Base-by-base conservation (phyloP, 139 green algal genomes). In the Trebouxia sp. region DNA sequence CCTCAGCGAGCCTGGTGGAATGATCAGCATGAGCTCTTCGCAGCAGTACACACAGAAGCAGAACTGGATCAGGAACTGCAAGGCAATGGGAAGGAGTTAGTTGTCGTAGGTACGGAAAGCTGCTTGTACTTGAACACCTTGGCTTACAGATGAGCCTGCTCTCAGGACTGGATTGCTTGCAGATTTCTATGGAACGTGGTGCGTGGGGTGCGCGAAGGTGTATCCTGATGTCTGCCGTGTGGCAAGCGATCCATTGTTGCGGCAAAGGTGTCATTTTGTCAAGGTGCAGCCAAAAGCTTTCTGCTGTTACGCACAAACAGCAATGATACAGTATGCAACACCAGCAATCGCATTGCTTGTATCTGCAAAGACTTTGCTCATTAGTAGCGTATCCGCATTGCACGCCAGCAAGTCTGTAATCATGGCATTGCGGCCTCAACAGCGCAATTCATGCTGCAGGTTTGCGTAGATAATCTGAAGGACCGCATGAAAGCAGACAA, bases 1-100 rank as follows among this genome's bases (percentile, higher is more conserved):
- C 58, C 58, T 41, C 58, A 69, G 30, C 10, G 30, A 41, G 58
- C 58, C 41, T 76, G 66, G 66, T 76, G 66, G 66, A 76, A 76
- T 24, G 39, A 76, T 22, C 24, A 76, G 5, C 24, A 48, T 51
- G 66, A 76, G 37, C 66, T 76, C 6, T 76, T 37, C 37, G 66
- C 38, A 50, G 66, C 38, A 17, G 66, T 76, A 24, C 38, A 50
- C 37, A 48, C 39, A 28, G 26, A 26, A 17, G 6, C 32, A 14
- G 66, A 76, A 43, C 26, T 76, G n/a, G 66, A 76, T 12, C 20
- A 2, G 20, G 39, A 53, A 37, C 37, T 76, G 22, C 1, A 51
- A 48, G 39, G 39, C 22, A 48, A 53, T 15, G 39, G 66, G 24
- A 50, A 76, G 24, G 39, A 76, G 37, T 20, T 76, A 9, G 39